These are phyloP conservation scores for Alternaria rosae DNA, from an alignment of 2,329 filamentous ascomycete genomes.

Conservation along the genomic window DNA sequence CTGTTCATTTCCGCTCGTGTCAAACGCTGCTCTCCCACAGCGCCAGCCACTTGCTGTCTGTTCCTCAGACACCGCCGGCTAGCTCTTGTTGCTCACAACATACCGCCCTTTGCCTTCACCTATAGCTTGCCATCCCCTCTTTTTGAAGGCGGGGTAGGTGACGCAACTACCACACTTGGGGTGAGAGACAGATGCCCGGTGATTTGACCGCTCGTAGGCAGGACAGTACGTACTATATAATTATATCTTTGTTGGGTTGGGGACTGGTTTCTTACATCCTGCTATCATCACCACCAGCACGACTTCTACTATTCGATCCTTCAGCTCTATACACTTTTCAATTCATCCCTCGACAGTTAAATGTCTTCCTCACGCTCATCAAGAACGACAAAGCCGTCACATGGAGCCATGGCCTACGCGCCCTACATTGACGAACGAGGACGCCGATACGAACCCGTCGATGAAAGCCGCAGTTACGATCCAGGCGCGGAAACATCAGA, in stretches of 20 bases:
- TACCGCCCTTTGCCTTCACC: neutral
- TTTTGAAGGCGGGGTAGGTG: neutral
- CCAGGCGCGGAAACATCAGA: too few relatives aligned
- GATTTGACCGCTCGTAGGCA: neutral
- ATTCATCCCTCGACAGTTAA: too few relatives aligned
- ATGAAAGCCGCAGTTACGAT: fast-evolving
- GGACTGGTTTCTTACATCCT: neutral
- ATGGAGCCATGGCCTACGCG: neutral
- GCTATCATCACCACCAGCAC: too few relatives aligned
- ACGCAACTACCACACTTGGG: neutral
- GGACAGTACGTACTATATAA: neutral
- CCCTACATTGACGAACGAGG: neutral
- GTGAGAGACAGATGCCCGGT: neutral
- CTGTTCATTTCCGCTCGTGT: neutral
- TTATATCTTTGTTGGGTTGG: neutral
- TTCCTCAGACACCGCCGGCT: neutral
- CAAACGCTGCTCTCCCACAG: neutral
- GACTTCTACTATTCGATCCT: too few relatives aligned
- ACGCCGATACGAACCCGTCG: fast-evolving
- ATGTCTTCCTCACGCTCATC: too few relatives aligned
- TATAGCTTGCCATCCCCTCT: neutral
- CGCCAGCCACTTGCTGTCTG: neutral
- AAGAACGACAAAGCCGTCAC: too few relatives aligned
- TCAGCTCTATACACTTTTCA: too few relatives aligned
- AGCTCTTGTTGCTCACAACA: neutral